Evolutionary conservation across 179 eudicot genomes (phyloP).

Genomic region (Camellia oleifera): DNA sequence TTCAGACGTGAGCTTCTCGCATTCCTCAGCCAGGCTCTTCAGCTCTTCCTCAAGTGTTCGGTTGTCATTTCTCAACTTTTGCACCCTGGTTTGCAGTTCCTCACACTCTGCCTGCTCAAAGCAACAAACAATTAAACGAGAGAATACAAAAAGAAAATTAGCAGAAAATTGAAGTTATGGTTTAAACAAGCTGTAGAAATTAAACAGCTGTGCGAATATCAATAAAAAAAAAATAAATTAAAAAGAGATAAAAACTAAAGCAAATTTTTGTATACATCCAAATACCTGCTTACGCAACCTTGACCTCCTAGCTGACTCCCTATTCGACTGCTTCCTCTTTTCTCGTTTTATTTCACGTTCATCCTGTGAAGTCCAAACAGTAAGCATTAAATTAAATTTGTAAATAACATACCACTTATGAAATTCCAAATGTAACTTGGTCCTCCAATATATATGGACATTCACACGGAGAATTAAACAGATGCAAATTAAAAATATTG

Average conservation of each 20-base stretch:
- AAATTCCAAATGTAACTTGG: neutral
- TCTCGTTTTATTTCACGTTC: slow-evolving; percentile 73
- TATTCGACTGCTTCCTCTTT: slow-evolving; percentile 76
- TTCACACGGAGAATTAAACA: neutral
- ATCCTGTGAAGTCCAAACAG: slow-evolving; percentile 38
- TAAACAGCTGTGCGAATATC: neutral
- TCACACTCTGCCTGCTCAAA: slow-evolving; percentile 72
- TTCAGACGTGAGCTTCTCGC: slow-evolving; percentile 68
- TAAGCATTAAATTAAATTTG: neutral
- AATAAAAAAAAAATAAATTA: neutral
- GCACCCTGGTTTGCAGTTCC: slow-evolving; percentile 65
- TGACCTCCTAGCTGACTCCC: slow-evolving; percentile 87
- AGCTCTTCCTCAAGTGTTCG: slow-evolving; percentile 65
- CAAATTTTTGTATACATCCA: neutral
- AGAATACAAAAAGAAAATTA: neutral
- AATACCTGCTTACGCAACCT: slow-evolving; percentile 77
- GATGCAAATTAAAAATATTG: neutral
- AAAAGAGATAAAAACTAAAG: neutral
- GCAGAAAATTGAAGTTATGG: neutral
- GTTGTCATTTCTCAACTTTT: slow-evolving; percentile 54
- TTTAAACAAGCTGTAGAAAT: neutral
- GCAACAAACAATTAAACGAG: slow-evolving; percentile 2
- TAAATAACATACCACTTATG: neutral
- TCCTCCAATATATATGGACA: neutral
- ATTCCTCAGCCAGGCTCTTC: slow-evolving; percentile 57